Base-by-base conservation (phyloP, 73 alveolate genomes). In the Paramecium sexaurelia region DNA sequence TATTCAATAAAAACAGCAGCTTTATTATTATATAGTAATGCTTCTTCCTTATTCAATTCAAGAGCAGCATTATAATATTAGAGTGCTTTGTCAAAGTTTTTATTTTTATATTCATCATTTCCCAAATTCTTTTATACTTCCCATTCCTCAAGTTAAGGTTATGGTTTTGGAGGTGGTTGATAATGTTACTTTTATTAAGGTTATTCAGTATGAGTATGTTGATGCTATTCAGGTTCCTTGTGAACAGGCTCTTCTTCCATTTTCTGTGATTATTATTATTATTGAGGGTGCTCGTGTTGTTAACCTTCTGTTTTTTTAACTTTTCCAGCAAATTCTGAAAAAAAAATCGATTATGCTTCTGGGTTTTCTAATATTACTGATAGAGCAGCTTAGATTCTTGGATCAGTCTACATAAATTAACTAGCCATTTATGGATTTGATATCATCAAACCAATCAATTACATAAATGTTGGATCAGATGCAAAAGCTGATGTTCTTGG, bases 1-100 rank as follows among this genome's bases (percentile, higher is more conserved):
- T 91, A 92, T 90, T 97, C 99, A 85, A 97, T 93, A 94, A 94
- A 95, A 47, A 93, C 98, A 19, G 99, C 98, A 8, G 99, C 99
- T 73, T 94, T 94, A 88, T 97, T 97, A 83, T 90, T 96, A 85
- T 95, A 92, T 91, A 91, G 94, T 39, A 92, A 82, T 68, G 96
- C 82, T 87, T 97, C 99, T 40, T 83, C 83, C 39, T 98, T 98
- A 83, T 95, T 71, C 36, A 95, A 29, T 55, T 96, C 96, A 55
- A 95, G 92, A 37, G 99, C 99, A 78, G 96, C 92, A 85, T 95
- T 94, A 92, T 98, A 98, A 55, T 56, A 92, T 55, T 91, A 91
- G 11, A 98, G 96, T 9, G 99, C 99, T 75, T 95, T 94, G 27
- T 94, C 97, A 87, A 94, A 98, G 84, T 98, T 91, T 84, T 93